Evolutionary conservation across 2,329 filamentous ascomycete species (phyloP), one percentile per base, ranked within the genome.

Genomic region (Neospermospora avenae): DNA sequence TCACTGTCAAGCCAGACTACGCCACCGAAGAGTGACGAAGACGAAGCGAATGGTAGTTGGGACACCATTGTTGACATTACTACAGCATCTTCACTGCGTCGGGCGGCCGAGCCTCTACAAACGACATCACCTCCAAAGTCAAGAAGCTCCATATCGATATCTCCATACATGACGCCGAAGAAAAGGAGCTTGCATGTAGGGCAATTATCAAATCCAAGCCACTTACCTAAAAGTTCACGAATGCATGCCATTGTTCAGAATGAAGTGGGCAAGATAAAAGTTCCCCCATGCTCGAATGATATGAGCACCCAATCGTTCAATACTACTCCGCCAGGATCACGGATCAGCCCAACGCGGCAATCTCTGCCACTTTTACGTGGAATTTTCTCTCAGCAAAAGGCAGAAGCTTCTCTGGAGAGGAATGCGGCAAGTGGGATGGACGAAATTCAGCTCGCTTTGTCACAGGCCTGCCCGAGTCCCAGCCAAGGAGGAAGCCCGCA

Each of bases 261-360:
- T 18, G 20, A 24, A 45, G 16, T 8, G 6, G 16, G 37, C 22
- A 8, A 46, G 14, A 39, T 45, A 35, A 25, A 46, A 41, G n/a
- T 31, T 14, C 48, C 58, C 16, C 56, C 28, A 18, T 56, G 60
- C 41, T 37, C 55, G 35, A 53, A 61, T 42, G 60, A 65, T 28
- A 51, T 57, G 18, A 68, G 64, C 24, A 67, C 67, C 11, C 65
- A 67, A 31, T 65, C 67, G 28, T 63, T 52, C 52, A 66, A 67
- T 48, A 67, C 65, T 34, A 63, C 67, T 13, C 61, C 65, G 22
- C 20, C 58, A 39, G 59, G 58, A 45, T 63, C 62, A n/a, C 25
- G 35, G 18, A 18, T 35, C 7, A 52, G 37, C 14, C 39, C 39
- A 35, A 22, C 24, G n/a, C 39, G 24, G 31, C 39, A 56, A 34